A percentile compares a stretch with the other conserved stretches of the same genome.
Conservation (phyloP, 768 basidiomycete species). For the Podaxis sp. region DNA sequence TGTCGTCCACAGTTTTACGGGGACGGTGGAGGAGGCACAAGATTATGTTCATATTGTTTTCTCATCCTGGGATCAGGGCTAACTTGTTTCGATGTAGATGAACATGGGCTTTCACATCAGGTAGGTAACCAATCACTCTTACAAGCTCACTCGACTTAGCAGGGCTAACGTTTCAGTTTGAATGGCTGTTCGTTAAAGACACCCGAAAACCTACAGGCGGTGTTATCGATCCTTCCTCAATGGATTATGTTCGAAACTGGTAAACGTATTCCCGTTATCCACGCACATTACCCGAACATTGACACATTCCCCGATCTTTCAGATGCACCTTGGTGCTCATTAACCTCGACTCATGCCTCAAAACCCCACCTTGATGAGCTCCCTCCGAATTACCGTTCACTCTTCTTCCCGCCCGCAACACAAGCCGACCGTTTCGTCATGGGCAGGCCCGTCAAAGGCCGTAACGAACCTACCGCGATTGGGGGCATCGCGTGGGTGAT, state of each 20-base stretch:
- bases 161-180: conserved; percentile 34
- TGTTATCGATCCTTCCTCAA: conserved; percentile 55
- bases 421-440: conserved; percentile 57
- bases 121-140: conserved; percentile 20
- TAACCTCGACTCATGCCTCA: conserved; percentile 66
- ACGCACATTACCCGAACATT: neutral
- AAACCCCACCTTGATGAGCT: conserved; percentile 46
- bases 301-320: neutral
- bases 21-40: conserved; percentile 58
- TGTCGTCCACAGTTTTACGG: conserved; percentile 84
- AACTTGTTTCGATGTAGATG: conserved; percentile 39
- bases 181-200: conserved; percentile 83
- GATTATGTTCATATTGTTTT: conserved; percentile 32
- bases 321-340: conserved; percentile 77
- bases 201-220: conserved; percentile 54
- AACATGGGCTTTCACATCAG: conserved; percentile 73
- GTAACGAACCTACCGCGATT: conserved; percentile 69
- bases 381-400: conserved; percentile 39
- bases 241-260: conserved; percentile 76
- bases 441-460: conserved; percentile 68
- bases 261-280: conserved; percentile 20
- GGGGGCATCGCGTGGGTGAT: conserved; percentile 77
- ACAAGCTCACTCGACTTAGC: neutral
- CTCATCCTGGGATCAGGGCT: neutral
- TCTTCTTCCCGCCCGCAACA: conserved; percentile 51